Evolutionary conservation across 176 grass and related monocot genomes (phyloP).

Genomic region (Phyllostachys edulis): DNA sequence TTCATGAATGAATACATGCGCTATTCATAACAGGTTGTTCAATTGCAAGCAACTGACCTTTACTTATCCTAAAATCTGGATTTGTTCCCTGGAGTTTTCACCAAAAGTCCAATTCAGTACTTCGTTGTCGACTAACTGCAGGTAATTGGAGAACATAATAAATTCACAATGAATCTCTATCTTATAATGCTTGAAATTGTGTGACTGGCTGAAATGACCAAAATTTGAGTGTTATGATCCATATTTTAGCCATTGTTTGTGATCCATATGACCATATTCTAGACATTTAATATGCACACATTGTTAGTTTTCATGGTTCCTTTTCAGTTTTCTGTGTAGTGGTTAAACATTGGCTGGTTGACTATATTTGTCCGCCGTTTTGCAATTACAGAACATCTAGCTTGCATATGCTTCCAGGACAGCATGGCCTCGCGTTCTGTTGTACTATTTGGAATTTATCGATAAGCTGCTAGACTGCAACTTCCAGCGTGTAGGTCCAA

Average conservation of each 20-base stretch:
- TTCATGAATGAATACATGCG: too few relatives aligned
- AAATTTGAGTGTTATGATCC: background rate
- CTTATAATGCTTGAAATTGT: background rate
- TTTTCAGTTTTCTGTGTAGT: background rate
- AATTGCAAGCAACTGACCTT: background rate
- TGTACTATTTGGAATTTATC: background rate
- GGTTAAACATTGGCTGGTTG: background rate
- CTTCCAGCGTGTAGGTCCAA: background rate
- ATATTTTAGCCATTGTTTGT: background rate
- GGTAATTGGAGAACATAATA: background rate
- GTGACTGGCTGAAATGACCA: background rate
- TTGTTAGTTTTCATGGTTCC: background rate
- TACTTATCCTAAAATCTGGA: background rate
- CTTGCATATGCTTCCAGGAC: background rate
- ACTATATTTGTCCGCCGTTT: background rate
- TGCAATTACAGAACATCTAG: background rate
- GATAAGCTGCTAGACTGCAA: background rate
- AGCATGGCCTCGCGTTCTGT: background rate
- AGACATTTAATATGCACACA: background rate
- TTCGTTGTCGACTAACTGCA: background rate
- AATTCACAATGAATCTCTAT: background rate
- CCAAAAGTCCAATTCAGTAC: background rate
- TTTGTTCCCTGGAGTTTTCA: constrained; percentile 2
- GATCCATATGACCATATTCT: background rate
- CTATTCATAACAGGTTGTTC: too few relatives aligned